These are phyloP conservation scores for Suillus alpinus DNA, from an alignment of 768 basidiomycete species.

Conservation along the genomic window DNA sequence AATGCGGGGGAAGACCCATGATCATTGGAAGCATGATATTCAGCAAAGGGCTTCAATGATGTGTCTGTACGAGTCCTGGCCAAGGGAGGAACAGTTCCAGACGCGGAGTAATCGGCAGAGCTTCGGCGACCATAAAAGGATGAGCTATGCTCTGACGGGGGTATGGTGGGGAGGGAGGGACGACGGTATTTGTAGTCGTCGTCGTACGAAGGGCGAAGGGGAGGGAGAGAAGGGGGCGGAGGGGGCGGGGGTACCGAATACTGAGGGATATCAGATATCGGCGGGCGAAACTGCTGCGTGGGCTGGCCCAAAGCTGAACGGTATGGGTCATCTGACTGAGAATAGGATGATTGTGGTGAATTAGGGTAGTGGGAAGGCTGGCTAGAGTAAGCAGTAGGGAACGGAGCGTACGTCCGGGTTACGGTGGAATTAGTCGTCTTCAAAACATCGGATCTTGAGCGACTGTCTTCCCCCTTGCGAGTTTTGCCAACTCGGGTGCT, in stretches of 20 bases:
- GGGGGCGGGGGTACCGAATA: conserved; percentile 26
- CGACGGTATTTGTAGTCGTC: conserved; percentile 33
- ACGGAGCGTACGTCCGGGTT: conserved; percentile 41
- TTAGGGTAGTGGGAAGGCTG: conserved; percentile 26
- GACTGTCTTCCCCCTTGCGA: conserved; percentile 40
- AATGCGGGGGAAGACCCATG: conserved; percentile 11
- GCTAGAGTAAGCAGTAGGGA: conserved; percentile 31
- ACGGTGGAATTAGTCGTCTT: conserved; percentile 28
- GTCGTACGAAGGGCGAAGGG: conserved; percentile 22
- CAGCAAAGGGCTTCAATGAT: conserved; percentile 5
- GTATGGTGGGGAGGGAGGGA: conserved; percentile 23
- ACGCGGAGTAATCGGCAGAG: conserved; percentile 8
- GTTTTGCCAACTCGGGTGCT: conserved; percentile 61
- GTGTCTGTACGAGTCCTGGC: conserved; percentile 7
- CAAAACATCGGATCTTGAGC: conserved; percentile 30
- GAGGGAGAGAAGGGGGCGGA: conserved; percentile 26
- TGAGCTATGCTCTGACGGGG: conserved; percentile 10
- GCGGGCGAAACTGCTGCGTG: conserved; percentile 21
- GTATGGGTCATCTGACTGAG: conserved; percentile 19
- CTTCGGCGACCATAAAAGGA: conserved; percentile 4
- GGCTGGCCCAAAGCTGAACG: conserved; percentile 18
- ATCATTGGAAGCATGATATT: conserved; percentile 13
- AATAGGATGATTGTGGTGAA: conserved; percentile 17
- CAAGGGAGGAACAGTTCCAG: neutral
- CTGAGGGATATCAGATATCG: conserved; percentile 23